phyloP scores from a whole-genome alignment of 805 yeast species.

The Ogataea dorogensis region DNA sequence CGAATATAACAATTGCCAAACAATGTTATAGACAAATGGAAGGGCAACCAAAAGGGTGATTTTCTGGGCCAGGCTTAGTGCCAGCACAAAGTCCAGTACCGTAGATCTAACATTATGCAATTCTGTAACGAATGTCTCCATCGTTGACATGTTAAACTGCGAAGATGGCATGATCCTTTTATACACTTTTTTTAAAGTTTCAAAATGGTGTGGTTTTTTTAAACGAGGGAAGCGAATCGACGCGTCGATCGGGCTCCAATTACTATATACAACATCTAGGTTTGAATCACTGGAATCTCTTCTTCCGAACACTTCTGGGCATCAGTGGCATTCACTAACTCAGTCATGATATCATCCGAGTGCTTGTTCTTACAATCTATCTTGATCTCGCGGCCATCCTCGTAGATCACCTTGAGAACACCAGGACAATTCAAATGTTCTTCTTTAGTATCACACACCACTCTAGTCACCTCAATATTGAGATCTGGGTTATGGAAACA shows the following conservation, averaged over 20 bases:
- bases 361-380: conserved; percentile 55
- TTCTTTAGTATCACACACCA: conserved; percentile 42
- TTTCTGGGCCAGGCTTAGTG: conserved; percentile 29
- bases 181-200: conserved; percentile 2
- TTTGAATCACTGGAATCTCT: conserved; percentile 39
- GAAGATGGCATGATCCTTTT: conserved; percentile 1
- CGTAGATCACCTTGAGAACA: conserved; percentile 39
- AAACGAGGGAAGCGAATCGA: conserved; percentile 10
- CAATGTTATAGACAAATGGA: conserved; percentile 66
- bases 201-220: conserved; percentile 13
- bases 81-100: conserved; percentile 14
- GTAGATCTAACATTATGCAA: conserved; percentile 5
- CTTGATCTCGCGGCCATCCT: conserved; percentile 37
- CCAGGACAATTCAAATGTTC: conserved; percentile 47
- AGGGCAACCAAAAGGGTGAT: conserved; percentile 35
- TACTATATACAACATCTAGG: conserved; percentile 1
- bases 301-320: conserved; percentile 50
- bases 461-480: conserved; percentile 58
- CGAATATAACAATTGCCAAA: conserved; percentile 70
- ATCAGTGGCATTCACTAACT: conserved; percentile 48
- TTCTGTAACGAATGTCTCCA: conserved; percentile 26
- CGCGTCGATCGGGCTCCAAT: conserved; percentile 9
- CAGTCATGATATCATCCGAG: conserved; percentile 53
- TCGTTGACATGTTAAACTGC: conserved; percentile 25
- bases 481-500: conserved; percentile 80